A percentile compares a stretch with the other conserved stretches of the same genome.
Conservation (phyloP, 768 basidiomycete genomes). For the Termitomyces heimii region DNA sequence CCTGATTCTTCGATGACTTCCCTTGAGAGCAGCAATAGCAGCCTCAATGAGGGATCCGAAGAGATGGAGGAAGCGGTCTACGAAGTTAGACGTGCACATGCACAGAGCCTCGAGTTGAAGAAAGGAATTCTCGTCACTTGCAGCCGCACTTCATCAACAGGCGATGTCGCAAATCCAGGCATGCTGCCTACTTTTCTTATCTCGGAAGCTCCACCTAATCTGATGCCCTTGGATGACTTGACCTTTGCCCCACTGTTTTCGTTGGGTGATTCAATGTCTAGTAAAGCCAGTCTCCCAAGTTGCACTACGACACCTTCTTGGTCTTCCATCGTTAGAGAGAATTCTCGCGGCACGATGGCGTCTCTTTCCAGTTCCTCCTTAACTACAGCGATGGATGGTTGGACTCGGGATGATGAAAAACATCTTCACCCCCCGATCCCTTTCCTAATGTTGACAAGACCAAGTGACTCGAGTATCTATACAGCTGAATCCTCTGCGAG, state of each 20-base stretch:
- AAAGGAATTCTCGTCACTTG: constrained; percentile 37
- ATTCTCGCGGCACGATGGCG: constrained; percentile 10
- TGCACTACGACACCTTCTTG: constrained; percentile 7
- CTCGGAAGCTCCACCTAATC: constrained; percentile 13
- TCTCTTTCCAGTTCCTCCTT: constrained; percentile 11
- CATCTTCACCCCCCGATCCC: constrained; percentile 16
- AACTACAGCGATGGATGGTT: constrained; percentile 10
- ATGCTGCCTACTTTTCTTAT: constrained; percentile 18
- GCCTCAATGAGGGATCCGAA: constrained; percentile 15
- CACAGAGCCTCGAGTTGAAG: constrained; percentile 46
- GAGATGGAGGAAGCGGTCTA: constrained; percentile 27
- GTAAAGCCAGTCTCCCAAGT: not conserved
- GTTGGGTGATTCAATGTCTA: constrained; percentile 3
- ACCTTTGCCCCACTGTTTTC: constrained; percentile 5
- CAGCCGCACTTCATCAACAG: constrained; percentile 12
- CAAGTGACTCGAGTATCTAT: constrained; percentile 25
- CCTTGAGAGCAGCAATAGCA: constrained; percentile 13
- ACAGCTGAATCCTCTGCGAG: constrained; percentile 31
- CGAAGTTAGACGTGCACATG: constrained; percentile 41
- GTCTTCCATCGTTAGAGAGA: constrained; percentile 13
- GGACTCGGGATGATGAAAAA: constrained; percentile 7
- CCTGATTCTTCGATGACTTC: constrained; percentile 19
- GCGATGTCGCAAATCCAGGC: not conserved
- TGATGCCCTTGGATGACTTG: constrained; percentile 2
- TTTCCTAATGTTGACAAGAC: constrained; percentile 27